Evolutionary conservation across 257 asterid species (phyloP).

Genomic region (Prunella vulgaris): DNA sequence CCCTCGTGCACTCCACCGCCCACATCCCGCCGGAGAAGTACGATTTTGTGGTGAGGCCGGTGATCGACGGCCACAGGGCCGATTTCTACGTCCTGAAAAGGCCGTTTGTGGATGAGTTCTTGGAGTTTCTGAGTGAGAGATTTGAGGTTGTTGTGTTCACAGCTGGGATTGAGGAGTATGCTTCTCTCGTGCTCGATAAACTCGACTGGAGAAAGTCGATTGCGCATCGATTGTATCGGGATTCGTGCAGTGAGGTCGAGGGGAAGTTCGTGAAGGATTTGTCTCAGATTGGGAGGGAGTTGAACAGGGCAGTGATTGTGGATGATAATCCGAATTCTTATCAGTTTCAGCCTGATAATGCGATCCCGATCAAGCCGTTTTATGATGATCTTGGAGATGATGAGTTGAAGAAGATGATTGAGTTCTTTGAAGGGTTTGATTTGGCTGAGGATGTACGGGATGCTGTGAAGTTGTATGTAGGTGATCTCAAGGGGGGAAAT

Average conservation of each 20-base stretch:
- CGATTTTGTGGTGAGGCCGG: constrained; percentile 74
- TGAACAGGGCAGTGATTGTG: constrained; percentile 51
- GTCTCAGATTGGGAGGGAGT: constrained; percentile 69
- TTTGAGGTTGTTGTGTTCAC: constrained; percentile 87
- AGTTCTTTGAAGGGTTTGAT: constrained; percentile 47
- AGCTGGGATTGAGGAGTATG: constrained; percentile 80
- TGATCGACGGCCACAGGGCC: constrained; percentile 58
- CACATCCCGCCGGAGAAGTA: constrained; percentile 60
- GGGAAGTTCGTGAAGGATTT: constrained; percentile 84
- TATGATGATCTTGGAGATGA: constrained; percentile 57
- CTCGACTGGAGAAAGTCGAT: constrained; percentile 55
- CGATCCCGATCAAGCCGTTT: constrained; percentile 65
- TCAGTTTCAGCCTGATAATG: constrained; percentile 64
- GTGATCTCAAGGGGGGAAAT: constrained; percentile 21
- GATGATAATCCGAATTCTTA: constrained; percentile 93
- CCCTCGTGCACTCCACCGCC: constrained; percentile 71
- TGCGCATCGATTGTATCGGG: constrained; percentile 65
- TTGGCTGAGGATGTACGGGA: constrained; percentile 64
- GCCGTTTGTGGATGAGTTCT: constrained; percentile 78
- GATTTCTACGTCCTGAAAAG: constrained; percentile 76
- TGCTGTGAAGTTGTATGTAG: constrained; percentile 40
- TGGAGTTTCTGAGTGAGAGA: constrained; percentile 42
- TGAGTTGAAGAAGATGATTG: constrained; percentile 61
- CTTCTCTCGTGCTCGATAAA: constrained; percentile 71
- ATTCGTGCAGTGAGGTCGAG: constrained; percentile 69